These are phyloP conservation scores for Smallanthus sonchifolius DNA, from an alignment of 129 eudicot genomes.

Conservation along the genomic window DNA sequence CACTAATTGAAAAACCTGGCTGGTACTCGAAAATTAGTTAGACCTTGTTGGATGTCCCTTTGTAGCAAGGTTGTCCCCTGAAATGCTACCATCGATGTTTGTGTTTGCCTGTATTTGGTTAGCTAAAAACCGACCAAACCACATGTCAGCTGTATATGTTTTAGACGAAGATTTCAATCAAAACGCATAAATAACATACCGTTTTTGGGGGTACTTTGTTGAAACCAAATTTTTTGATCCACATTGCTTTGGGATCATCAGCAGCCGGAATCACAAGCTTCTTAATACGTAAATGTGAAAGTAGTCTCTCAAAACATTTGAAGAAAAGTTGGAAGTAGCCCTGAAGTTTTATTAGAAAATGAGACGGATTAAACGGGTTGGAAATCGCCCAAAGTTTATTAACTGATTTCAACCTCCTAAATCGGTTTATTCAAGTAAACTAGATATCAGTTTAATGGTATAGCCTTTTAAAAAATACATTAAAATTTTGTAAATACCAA, in stretches of 20 bases:
- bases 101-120: neutral
- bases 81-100: neutral
- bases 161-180: neutral
- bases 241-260: constrained; percentile 55
- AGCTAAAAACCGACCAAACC: neutral
- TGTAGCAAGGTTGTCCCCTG: neutral
- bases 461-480: neutral
- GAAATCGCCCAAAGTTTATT: neutral
- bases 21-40: neutral
- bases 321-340: constrained; percentile 70
- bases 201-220: constrained; percentile 28
- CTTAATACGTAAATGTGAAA: constrained; percentile 46
- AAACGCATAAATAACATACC: constrained; percentile 19
- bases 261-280: constrained; percentile 78
- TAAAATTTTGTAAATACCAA: neutral
- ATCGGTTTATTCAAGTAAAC: neutral
- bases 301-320: constrained; percentile 62
- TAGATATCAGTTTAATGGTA: neutral
- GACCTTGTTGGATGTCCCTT: neutral
- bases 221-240: constrained; percentile 70
- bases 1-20: neutral
- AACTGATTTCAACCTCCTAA: neutral
- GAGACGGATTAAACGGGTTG: neutral
- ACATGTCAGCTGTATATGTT: neutral
- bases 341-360: constrained; percentile 25